Percentiles rank a stretch among this genome's conserved stretches.
phyloP scores from a whole-genome alignment of 768 basidiomycete genomes.

The Suillus fuscotomentosus region DNA sequence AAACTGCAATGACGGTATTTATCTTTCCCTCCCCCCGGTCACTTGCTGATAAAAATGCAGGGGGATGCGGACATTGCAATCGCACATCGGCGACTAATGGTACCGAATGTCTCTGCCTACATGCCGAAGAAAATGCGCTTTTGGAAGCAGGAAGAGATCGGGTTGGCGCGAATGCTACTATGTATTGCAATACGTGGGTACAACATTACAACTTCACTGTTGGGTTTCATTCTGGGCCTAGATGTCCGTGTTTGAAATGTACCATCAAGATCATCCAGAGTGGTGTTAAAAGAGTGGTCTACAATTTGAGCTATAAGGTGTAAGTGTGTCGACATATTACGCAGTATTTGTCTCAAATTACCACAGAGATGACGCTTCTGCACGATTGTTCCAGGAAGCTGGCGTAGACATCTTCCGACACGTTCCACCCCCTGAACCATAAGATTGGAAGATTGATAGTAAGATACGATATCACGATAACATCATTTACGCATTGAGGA shows the following conservation, averaged over 20 bases:
- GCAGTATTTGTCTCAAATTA: not conserved
- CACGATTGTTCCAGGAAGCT: constrained; percentile 73
- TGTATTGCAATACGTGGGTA: constrained; percentile 97
- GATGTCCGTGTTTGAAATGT: constrained; percentile 97
- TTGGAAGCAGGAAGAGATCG: constrained; percentile 92
- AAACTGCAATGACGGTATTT: constrained; percentile 65
- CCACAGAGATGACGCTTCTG: constrained; percentile 80
- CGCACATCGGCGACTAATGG: constrained; percentile 43
- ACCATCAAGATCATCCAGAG: constrained; percentile 97
- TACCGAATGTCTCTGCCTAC: constrained; percentile 88
- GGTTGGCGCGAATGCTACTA: constrained; percentile 74
- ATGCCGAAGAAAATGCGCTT: constrained; percentile 97
- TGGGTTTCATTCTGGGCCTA: constrained; percentile 29
- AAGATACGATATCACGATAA: constrained; percentile 2
- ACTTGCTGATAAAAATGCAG: constrained; percentile 65
- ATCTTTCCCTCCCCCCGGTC: constrained; percentile 8
- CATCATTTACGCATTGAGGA: constrained; percentile 29
- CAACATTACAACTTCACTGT: constrained; percentile 1
- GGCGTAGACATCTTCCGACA: constrained; percentile 79
- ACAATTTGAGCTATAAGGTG: constrained; percentile 96
- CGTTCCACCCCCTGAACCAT: constrained; percentile 40
- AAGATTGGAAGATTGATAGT: constrained; percentile 4
- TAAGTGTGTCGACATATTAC: constrained; percentile 36
- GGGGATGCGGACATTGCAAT: constrained; percentile 85
- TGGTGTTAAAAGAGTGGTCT: constrained; percentile 89